Evolutionary conservation across 1,139 yeast species (phyloP).

Genomic region (Suhomyces bribrorum): DNA sequence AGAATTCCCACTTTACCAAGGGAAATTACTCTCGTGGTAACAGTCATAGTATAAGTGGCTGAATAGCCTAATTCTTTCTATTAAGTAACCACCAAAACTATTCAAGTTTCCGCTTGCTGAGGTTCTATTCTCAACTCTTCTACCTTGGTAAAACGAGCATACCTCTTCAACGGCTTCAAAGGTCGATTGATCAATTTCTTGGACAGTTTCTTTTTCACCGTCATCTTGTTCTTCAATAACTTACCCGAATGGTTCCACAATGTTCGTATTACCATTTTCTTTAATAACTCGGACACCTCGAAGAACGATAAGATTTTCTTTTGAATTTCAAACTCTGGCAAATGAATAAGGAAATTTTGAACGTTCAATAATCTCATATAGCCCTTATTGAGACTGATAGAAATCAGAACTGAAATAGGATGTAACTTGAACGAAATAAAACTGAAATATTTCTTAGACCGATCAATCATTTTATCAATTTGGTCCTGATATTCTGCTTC

Average conservation of each 20-base stretch:
- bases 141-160: conserved; percentile 28
- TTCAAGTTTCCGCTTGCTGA: background rate
- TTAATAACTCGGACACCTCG: conserved; percentile 55
- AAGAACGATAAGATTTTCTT: conserved; percentile 53
- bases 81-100: too few relatives aligned
- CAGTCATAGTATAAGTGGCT: background rate
- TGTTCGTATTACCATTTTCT: conserved; percentile 52
- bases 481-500: conserved; percentile 37
- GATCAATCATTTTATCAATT: conserved; percentile 54
- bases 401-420: conserved; percentile 52
- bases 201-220: conserved; percentile 21
- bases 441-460: conserved; percentile 61
- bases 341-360: conserved; percentile 51
- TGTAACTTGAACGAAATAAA: conserved; percentile 50
- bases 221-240: conserved; percentile 56
- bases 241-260: conserved; percentile 60
- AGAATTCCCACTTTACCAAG: conserved; percentile 9
- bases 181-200: conserved; percentile 19
- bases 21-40: conserved; percentile 1
- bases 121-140: conserved; percentile 16
- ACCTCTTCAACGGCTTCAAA: conserved; percentile 29
- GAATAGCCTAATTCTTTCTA: too few relatives aligned
- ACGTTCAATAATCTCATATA: conserved; percentile 60
- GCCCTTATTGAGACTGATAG: conserved; percentile 59
- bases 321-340: conserved; percentile 54